Base-by-base conservation (phyloP, 2,329 filamentous ascomycete species). In the Graphiopsis chlorocephala region DNA sequence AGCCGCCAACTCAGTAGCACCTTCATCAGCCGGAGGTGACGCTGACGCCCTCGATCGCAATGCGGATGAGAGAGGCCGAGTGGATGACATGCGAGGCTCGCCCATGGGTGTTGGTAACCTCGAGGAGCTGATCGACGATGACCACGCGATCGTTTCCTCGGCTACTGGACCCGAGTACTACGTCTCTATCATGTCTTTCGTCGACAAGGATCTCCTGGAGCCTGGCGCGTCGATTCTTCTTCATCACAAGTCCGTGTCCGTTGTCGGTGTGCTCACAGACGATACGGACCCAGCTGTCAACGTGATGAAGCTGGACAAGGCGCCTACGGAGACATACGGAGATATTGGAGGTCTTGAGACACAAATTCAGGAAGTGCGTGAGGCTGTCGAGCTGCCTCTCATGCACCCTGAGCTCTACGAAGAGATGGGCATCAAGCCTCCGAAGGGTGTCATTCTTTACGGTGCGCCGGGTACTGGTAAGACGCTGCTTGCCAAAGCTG, bases 391-490 rank as follows among this genome's bases (percentile, higher is more conserved):
- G 81, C 80, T 99, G 73, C 95, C 95, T 5, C 84, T 99, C 68
- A 84, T 99, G 66, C 95, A 99, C 77, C 95, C 95, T 0, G 95
- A 99, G 80, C 83, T 99, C 61, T 99, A 99, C 80, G 95, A 99
- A 79, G 95, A 99, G 83, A 99, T 99, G 95, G 95, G 95, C 75
- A 98, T 99, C 85, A 99, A 99, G 81, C 95, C 95, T 4, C 95
- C 95, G 67, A 99, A 99, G 86, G 95, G 95, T 85, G 95, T 99
- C 72, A 99, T 99, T 74, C 89, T 99, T 28, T 99, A 99, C 78
- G 95, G 95, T 81, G 93, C 92, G 5, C 95, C 95, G 0, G 95
- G 95, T 79, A 99, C 95, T 10, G 95, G 95, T 79, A 99, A 98
- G 83, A 98, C 93, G 5, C 83, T 97, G 3, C 84, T 99, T 65